These are phyloP conservation scores for Spathaspora gorwiae DNA, from an alignment of 805 yeast genomes.

Conservation along the genomic window DNA sequence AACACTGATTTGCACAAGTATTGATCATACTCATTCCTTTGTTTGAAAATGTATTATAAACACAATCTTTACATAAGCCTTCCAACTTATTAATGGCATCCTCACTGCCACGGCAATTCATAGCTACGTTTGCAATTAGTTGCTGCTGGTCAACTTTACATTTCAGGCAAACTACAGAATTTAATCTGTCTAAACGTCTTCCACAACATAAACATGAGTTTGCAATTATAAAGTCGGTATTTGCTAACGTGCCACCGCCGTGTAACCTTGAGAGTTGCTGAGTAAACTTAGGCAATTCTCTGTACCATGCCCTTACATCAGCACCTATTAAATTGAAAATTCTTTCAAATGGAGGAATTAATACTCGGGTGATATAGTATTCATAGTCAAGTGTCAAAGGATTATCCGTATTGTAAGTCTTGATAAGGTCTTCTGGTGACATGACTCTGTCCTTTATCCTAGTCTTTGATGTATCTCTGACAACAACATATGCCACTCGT, in stretches of 20 bases:
- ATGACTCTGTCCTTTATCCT: constrained; percentile 73
- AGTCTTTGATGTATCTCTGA: constrained; percentile 50
- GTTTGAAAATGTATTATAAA: background rate
- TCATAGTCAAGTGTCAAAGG: constrained; percentile 64
- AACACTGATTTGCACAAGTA: constrained; percentile 33
- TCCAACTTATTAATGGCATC: background rate
- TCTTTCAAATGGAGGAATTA: constrained; percentile 87
- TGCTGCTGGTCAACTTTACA: constrained; percentile 3
- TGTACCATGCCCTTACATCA: constrained; percentile 71
- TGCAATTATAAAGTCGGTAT: constrained; percentile 10
- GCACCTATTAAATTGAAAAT: constrained; percentile 81
- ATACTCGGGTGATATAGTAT: constrained; percentile 77
- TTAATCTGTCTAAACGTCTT: constrained; percentile 3
- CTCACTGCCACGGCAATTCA: constrained; percentile 3
- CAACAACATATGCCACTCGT: constrained; percentile 81
- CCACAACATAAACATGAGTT: constrained; percentile 27
- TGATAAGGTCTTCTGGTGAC: constrained; percentile 70
- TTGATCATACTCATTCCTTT: constrained; percentile 9
- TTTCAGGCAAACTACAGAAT: constrained; percentile 1
- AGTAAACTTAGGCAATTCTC: constrained; percentile 49
- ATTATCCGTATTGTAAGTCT: constrained; percentile 21
- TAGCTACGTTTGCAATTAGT: constrained; percentile 2
- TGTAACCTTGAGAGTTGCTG: background rate
- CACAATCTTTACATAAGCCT: constrained; percentile 5
- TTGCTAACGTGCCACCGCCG: constrained; percentile 2